Percentiles rank a stretch among this genome's conserved stretches.
These are phyloP conservation scores for Metschnikowia proteae DNA, from an alignment of 805 yeast genomes.

Conservation along the genomic window DNA sequence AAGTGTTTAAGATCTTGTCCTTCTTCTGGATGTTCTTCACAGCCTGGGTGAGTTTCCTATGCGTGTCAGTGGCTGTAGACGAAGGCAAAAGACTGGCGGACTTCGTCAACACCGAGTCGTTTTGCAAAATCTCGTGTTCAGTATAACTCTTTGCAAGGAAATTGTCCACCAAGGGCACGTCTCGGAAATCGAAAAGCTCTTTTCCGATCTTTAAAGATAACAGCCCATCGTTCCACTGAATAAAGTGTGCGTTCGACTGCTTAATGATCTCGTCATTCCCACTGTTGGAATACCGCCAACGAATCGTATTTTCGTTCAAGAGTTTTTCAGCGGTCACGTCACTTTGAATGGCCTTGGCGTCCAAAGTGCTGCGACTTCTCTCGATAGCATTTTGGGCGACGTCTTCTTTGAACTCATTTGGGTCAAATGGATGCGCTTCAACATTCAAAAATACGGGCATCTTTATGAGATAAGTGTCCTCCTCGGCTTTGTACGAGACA, in stretches of 20 bases:
- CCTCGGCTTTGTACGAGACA: slow-evolving; percentile 32
- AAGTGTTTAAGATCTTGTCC: slow-evolving; percentile 49
- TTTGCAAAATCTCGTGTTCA: slow-evolving; percentile 64
- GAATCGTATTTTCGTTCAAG: slow-evolving; percentile 75
- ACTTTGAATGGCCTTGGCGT: slow-evolving; percentile 44
- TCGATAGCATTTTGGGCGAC: slow-evolving; percentile 34
- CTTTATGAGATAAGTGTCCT: slow-evolving; percentile 48
- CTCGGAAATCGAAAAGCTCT: slow-evolving; percentile 78
- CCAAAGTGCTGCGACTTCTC: slow-evolving; percentile 25
- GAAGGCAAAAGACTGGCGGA: slow-evolving; percentile 80
- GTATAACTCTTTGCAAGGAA: slow-evolving; percentile 70
- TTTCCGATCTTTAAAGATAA: slow-evolving; percentile 80
- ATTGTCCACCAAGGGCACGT: slow-evolving; percentile 63
- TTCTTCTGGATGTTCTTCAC: slow-evolving; percentile 48
- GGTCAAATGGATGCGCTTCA: slow-evolving; percentile 86
- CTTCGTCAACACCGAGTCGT: slow-evolving; percentile 61
- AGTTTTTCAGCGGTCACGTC: slow-evolving; percentile 56
- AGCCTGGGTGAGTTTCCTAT: slow-evolving; percentile 71
- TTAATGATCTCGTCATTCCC: slow-evolving; percentile 69
- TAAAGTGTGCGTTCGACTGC: slow-evolving; percentile 84
- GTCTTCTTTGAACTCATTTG: slow-evolving; percentile 55
- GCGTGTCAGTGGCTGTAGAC: slow-evolving; percentile 83
- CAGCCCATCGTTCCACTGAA: slow-evolving; percentile 94
- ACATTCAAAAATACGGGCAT: slow-evolving; percentile 80
- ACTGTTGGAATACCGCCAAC: slow-evolving; percentile 89